These are phyloP conservation scores for Monilinia polystroma DNA, from an alignment of 2,329 filamentous ascomycete genomes.

Conservation along the genomic window DNA sequence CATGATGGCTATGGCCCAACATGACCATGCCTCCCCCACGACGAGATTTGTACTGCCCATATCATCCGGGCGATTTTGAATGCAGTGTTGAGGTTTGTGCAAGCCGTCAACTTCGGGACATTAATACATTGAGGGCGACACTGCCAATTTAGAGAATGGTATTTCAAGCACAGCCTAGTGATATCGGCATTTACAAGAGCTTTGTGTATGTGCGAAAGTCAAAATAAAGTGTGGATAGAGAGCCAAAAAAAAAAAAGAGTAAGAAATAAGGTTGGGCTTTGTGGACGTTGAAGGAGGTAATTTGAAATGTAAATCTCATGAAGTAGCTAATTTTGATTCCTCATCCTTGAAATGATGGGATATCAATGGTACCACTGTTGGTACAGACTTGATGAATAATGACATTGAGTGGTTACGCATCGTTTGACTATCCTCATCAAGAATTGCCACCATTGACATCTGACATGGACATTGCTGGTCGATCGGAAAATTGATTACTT, in stretches of 20 bases:
- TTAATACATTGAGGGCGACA: not conserved
- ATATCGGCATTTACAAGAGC: not conserved
- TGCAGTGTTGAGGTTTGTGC: slow-evolving; percentile 4
- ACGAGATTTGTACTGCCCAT: slow-evolving; percentile 13
- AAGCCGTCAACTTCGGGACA: not conserved
- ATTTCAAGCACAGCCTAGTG: not conserved
- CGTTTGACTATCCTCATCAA: not conserved
- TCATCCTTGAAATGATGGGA: not conserved
- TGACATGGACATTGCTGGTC: not conserved
- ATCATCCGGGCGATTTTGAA: slow-evolving; percentile 8
- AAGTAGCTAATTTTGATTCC: not conserved
- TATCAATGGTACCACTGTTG: too few relatives aligned
- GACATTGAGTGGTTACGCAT: not conserved
- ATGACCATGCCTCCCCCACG: slow-evolving; percentile 19
- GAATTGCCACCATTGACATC: not conserved
- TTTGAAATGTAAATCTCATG: not conserved
- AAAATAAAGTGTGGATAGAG: slow-evolving; percentile 3
- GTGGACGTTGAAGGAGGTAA: not conserved
- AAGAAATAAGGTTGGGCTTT: not conserved
- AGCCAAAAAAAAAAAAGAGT: not conserved
- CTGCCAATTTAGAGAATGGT: not conserved
- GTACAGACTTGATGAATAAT: too few relatives aligned
- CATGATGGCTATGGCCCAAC: slow-evolving; percentile 16
- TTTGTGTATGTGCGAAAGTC: not conserved
- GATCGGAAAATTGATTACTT: not conserved